Conservation (phyloP, 139 green algal genomes). For the Haematococcus lacustris region DNA sequence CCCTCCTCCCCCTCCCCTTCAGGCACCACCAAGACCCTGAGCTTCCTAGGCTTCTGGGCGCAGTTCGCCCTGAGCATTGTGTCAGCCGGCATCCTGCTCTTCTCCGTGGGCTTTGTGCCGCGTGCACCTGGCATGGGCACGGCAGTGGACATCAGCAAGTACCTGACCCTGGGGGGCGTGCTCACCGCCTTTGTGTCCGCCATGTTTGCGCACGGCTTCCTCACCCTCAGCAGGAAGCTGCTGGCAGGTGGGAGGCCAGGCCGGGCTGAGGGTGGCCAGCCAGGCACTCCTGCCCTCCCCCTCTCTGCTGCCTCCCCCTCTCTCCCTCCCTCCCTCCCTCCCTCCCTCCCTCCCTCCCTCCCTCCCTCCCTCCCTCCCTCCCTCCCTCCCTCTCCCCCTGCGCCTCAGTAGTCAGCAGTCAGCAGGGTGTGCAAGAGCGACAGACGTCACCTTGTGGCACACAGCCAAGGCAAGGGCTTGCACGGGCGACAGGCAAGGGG, state of each 20-base stretch:
- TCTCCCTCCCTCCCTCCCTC: no score
- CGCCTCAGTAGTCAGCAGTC: no score
- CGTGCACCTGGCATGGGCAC: neutral
- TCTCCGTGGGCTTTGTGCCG: slow-evolving; percentile 49
- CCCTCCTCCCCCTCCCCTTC: neutral
- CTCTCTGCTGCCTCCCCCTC: no score
- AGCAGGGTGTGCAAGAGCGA: no score
- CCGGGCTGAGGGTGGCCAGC: no score
- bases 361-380: no score
- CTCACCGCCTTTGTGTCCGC: slow-evolving; percentile 66
- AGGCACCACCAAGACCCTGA: slow-evolving; percentile 15
- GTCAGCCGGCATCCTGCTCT: slow-evolving; percentile 76
- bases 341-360: no score
- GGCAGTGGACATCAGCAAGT: slow-evolving; percentile 26
- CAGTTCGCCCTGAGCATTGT: slow-evolving; percentile 80
- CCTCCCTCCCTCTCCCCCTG: no score
- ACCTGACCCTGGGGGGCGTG: slow-evolving; percentile 70
- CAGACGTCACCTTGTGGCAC: no score
- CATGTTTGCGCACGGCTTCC: slow-evolving; percentile 61
- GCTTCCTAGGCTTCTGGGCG: slow-evolving; percentile 69
- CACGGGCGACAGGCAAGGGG: no score
- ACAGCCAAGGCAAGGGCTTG: no score
- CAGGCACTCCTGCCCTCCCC: no score
- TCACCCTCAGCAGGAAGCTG: slow-evolving; percentile 19
- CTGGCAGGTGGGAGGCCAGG: neutral